Percentiles rank a stretch among this genome's conserved stretches.
These are phyloP conservation scores for Tulasnella sp. DNA, from an alignment of 768 basidiomycete genomes.

Conservation along the genomic window DNA sequence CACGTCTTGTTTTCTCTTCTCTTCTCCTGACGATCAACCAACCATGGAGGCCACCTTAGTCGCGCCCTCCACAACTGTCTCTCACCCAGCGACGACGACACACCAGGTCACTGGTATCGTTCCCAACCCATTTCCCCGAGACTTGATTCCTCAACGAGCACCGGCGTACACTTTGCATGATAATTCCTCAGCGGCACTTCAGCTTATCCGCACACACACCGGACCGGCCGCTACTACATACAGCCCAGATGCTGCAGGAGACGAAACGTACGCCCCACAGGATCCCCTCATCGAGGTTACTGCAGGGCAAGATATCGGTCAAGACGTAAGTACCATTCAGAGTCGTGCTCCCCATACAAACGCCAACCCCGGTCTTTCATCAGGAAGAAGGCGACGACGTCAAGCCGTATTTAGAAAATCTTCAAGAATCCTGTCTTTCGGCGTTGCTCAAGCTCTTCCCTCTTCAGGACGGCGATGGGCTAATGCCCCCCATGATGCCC, in stretches of 20 bases:
- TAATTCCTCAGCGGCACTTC: background rate
- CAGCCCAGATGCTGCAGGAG: background rate
- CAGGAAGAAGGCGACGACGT: background rate
- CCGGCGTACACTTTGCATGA: background rate
- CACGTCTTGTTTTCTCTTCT: background rate
- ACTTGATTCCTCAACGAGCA: background rate
- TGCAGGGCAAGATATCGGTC: background rate
- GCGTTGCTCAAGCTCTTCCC: constrained; percentile 53
- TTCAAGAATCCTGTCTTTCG: constrained; percentile 70
- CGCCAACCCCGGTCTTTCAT: background rate
- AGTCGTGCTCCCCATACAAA: background rate
- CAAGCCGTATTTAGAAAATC: constrained; percentile 60
- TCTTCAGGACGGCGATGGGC: constrained; percentile 47
- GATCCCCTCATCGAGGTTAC: background rate
- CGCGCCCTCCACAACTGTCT: background rate
- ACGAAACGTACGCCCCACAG: background rate
- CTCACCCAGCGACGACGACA: background rate
- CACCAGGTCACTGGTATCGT: background rate
- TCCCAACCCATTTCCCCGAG: constrained; percentile 19
- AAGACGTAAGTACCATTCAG: background rate
- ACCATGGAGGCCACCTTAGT: constrained; percentile 2
- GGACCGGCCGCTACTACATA: background rate
- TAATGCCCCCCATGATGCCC: constrained; percentile 47
- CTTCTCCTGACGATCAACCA: background rate
- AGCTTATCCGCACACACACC: background rate